Conservation (phyloP, 1,284 basidiomycete genomes). For the Boletellus deceptivus region DNA sequence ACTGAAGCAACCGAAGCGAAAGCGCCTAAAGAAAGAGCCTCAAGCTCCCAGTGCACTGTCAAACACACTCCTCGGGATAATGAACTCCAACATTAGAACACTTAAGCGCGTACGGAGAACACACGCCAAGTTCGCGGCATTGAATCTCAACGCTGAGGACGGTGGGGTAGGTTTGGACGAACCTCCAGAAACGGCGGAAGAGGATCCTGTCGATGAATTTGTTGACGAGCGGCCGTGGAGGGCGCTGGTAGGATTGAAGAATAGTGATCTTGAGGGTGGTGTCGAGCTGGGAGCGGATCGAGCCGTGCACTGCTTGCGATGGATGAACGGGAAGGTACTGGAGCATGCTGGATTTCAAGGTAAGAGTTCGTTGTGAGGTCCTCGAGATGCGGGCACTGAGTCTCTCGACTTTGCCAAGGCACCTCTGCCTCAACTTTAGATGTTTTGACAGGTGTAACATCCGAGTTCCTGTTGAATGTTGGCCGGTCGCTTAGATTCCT, state of each 20-base stretch:
- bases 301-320: slow-evolving; percentile 61
- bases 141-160: slow-evolving; percentile 49
- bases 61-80: slow-evolving; percentile 57
- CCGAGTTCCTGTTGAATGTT: slow-evolving; percentile 83
- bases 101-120: slow-evolving; percentile 67
- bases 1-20: slow-evolving; percentile 21
- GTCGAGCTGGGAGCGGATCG: slow-evolving; percentile 48
- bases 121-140: slow-evolving; percentile 63
- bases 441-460: slow-evolving; percentile 75
- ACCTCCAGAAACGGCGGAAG: slow-evolving; percentile 22
- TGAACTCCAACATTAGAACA: slow-evolving; percentile 73
- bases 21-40: slow-evolving; percentile 40
- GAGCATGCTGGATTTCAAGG: slow-evolving; percentile 92
- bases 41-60: slow-evolving; percentile 28
- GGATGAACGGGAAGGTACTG: slow-evolving; percentile 72
- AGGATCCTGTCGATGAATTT: slow-evolving; percentile 41
- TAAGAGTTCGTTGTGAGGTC: slow-evolving; percentile 33
- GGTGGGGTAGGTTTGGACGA: slow-evolving; percentile 37
- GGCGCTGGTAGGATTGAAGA: slow-evolving; percentile 24
- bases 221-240: slow-evolving; percentile 53
- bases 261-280: slow-evolving; percentile 16
- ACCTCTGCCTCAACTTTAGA: slow-evolving; percentile 71
- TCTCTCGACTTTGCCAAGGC: slow-evolving; percentile 38
- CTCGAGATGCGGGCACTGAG: slow-evolving; percentile 5
- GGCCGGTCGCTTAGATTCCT: slow-evolving; percentile 84